These are phyloP conservation scores for Penicillium sp. DNA, from an alignment of 2,329 filamentous ascomycete genomes.

Conservation along the genomic window DNA sequence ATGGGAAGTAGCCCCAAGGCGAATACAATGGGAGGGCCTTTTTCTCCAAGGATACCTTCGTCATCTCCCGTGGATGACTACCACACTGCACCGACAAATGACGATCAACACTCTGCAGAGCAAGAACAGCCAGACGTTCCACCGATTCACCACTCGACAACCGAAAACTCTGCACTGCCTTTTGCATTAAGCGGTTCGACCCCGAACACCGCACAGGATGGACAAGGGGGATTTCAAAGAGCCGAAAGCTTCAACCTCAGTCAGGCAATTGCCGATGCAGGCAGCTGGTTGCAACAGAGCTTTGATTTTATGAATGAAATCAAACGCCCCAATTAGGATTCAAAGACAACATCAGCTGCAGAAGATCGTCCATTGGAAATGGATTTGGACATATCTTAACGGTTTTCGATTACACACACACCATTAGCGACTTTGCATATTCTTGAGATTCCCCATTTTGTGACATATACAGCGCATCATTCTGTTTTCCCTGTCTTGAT, in stretches of 20 bases:
- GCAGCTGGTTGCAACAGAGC: slow-evolving; percentile 50
- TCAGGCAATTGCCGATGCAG: slow-evolving; percentile 50
- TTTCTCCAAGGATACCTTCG: background rate
- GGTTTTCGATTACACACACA: background rate
- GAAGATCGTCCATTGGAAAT: slow-evolving; percentile 10
- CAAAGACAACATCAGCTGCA: slow-evolving; percentile 15
- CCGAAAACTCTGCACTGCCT: slow-evolving; percentile 26
- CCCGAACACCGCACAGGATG: slow-evolving; percentile 38
- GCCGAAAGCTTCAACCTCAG: slow-evolving; percentile 47
- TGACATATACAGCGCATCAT: background rate
- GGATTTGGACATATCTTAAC: slow-evolving; percentile 21
- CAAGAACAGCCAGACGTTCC: slow-evolving; percentile 1
- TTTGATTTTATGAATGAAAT: slow-evolving; percentile 47
- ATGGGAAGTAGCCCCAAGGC: background rate
- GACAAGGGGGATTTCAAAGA: slow-evolving; percentile 35
- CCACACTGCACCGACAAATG: slow-evolving; percentile 10
- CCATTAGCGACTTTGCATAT: background rate
- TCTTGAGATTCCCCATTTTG: slow-evolving; percentile 2
- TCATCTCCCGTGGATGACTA: slow-evolving; percentile 5
- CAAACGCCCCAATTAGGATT: slow-evolving; percentile 18
- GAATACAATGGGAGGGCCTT: background rate
- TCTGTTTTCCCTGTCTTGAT: background rate
- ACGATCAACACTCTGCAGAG: background rate
- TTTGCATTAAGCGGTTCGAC: slow-evolving; percentile 40
- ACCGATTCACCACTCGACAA: slow-evolving; percentile 8